Percentiles rank a stretch among this genome's conserved stretches.
These are phyloP conservation scores for Thraustochytrium striatum DNA, from an alignment of 352 stramenopile species.

Conservation along the genomic window DNA sequence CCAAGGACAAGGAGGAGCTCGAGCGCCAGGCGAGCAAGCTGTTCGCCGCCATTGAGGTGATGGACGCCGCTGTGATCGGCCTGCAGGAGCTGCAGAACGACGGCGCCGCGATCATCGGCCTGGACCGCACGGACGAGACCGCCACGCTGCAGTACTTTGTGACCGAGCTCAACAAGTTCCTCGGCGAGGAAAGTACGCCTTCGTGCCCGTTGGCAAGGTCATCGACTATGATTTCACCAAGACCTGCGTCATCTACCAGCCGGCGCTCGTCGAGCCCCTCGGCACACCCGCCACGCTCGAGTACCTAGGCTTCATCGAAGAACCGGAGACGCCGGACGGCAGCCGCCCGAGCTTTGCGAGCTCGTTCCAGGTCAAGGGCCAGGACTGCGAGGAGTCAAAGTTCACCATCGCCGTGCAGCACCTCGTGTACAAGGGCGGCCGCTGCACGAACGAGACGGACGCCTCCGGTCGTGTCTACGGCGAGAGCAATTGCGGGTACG, in stretches of 20 bases:
- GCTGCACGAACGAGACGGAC: neutral
- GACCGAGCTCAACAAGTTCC: constrained; percentile 30
- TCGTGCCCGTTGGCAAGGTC: constrained; percentile 6
- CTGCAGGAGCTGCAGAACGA: constrained; percentile 47
- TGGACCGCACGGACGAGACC: too few relatives aligned
- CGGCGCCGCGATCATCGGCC: too few relatives aligned
- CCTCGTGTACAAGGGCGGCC: constrained; percentile 33
- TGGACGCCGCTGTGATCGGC: constrained; percentile 43
- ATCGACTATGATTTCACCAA: constrained; percentile 37
- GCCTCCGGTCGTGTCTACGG: neutral
- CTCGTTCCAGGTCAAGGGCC: too few relatives aligned
- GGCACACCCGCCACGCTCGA: neutral
- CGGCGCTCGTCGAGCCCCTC: constrained; percentile 19
- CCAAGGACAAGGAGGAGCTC: constrained; percentile 29
- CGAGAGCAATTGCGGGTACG: constrained; percentile 39
- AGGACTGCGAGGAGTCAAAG: neutral
- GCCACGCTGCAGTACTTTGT: constrained; percentile 27
- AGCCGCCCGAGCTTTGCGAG: constrained; percentile 21
- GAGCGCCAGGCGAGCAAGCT: constrained; percentile 36
- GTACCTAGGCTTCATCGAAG: constrained; percentile 30
- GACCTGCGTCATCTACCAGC: constrained; percentile 46
- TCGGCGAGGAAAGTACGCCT: constrained; percentile 9
- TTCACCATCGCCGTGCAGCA: constrained; percentile 28
- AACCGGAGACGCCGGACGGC: constrained; percentile 21
- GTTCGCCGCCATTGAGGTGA: neutral